Conservation (phyloP, 2,329 filamentous ascomycete genomes). For the Diaporthe citriasiana region DNA sequence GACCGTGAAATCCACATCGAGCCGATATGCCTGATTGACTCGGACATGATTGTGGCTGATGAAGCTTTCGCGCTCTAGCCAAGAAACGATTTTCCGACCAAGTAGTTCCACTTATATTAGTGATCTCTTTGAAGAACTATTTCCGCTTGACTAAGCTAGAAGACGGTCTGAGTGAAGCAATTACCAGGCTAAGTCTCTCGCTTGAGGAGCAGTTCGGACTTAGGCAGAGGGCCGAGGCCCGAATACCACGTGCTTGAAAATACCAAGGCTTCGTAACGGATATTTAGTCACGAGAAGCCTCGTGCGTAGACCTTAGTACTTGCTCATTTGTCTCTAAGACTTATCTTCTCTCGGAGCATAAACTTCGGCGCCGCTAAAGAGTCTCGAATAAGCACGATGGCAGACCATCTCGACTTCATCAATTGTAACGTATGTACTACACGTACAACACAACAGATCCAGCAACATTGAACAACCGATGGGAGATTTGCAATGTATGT, state of each 20-base stretch:
- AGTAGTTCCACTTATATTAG: neutral
- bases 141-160: neutral
- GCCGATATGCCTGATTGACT: neutral
- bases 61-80: neutral
- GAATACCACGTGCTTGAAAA: neutral
- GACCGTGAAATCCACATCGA: too few relatives aligned
- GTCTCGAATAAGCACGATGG: neutral
- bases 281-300: neutral
- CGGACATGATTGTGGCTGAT: neutral
- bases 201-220: neutral
- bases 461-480: slow-evolving; percentile 5
- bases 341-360: neutral
- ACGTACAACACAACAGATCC: slow-evolving; percentile 12
- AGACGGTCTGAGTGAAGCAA: neutral
- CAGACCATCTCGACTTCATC: slow-evolving; percentile 10
- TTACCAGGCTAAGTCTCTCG: neutral
- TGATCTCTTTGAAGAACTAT: neutral
- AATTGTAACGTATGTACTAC: neutral
- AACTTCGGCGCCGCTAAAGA: neutral
- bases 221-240: neutral
- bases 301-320: neutral
- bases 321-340: neutral
- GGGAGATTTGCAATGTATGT: slow-evolving; percentile 6
- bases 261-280: neutral
- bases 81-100: neutral